Conservation (phyloP, 345 rosid genomes). For the Gossypium stocksii region DNA sequence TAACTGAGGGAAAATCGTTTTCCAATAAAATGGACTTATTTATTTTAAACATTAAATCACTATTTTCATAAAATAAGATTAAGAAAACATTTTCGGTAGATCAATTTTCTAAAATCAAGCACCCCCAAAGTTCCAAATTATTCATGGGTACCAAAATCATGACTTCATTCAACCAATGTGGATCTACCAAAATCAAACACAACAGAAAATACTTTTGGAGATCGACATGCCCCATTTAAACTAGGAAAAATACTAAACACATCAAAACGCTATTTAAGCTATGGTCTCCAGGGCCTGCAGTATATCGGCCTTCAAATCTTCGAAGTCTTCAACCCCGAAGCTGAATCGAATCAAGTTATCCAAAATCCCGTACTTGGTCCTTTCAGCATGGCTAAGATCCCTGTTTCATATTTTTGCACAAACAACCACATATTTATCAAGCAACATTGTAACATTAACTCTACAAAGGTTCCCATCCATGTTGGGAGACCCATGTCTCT, state of each 20-base stretch:
- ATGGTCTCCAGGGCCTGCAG: slow-evolving; percentile 80
- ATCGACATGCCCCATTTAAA: neutral
- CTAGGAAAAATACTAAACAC: neutral
- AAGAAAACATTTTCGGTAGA: too few relatives aligned
- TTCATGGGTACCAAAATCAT: slow-evolving; percentile 9
- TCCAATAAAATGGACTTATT: too few relatives aligned
- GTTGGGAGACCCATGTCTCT: neutral
- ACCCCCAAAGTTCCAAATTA: neutral
- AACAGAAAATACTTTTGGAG: neutral
- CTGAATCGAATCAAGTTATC: slow-evolving; percentile 94
- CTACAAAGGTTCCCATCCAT: neutral
- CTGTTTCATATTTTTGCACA: slow-evolving; percentile 27
- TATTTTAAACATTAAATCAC: too few relatives aligned
- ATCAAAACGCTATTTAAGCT: slow-evolving; percentile 1
- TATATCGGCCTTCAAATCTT: slow-evolving; percentile 82
- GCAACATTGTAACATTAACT: neutral
- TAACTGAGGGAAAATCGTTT: too few relatives aligned
- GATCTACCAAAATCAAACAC: slow-evolving; percentile 5
- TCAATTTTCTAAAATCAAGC: too few relatives aligned
- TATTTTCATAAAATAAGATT: too few relatives aligned
- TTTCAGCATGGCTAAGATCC: slow-evolving; percentile 78
- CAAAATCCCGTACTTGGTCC: slow-evolving; percentile 71
- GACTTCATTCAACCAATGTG: slow-evolving; percentile 13
- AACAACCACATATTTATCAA: neutral
- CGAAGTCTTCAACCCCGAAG: slow-evolving; percentile 89